Base-by-base conservation (phyloP, 352 stramenopile species). In the Globisporangium spiculum region DNA sequence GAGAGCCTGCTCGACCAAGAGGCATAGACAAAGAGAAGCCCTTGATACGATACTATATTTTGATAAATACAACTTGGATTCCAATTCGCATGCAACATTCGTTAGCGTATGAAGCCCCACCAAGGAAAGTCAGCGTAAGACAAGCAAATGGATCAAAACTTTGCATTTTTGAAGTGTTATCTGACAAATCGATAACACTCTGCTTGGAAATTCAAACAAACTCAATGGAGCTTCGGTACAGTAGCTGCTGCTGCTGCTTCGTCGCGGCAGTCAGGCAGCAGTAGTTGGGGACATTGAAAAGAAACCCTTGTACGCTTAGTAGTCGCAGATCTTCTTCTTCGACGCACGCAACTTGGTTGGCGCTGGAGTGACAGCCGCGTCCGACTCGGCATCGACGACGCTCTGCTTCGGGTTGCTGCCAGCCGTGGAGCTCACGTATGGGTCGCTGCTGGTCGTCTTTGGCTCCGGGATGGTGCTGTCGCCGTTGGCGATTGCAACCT, bases 1-100 rank as follows among this genome's bases (percentile, higher is more conserved):
- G 79, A 89, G 24, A 59, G 76, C 24, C 71, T 91, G 27, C 27
- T 67, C 34, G 59, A 63, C 59, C 66, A 71, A 41, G 72, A 84
- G 56, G 75, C 75, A 12, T 68, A 68, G 44, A 56, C 12, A 27
- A n/a, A 46, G 16, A 60, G 20, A 50, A 6, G 0, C 14, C 41
- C 41, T n/a, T 7, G 38, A 50, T 41, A 24, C 3, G 20, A 30
- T 20, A 66, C 32, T 58, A 60, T 61, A 58, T 58, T 57, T 61
- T 56, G 58, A 63, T 50, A 53, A 63, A 53, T 57, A n/a, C 44
- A 38, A 65, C 20, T 27, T 26, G 18, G 59, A 32, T 24, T 65
- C 46, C n/a, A 36, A 22, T 50, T 46, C 16, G 41, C 41, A 64
- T 34, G 14, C 54, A 44, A 22, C 30, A 32, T 32, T 32, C 30